A percentile compares a stretch with the other conserved stretches of the same genome.
Evolutionary conservation across 2,329 filamentous ascomycete species (phyloP).

Genomic region (Pseudodiploospora longispora): DNA sequence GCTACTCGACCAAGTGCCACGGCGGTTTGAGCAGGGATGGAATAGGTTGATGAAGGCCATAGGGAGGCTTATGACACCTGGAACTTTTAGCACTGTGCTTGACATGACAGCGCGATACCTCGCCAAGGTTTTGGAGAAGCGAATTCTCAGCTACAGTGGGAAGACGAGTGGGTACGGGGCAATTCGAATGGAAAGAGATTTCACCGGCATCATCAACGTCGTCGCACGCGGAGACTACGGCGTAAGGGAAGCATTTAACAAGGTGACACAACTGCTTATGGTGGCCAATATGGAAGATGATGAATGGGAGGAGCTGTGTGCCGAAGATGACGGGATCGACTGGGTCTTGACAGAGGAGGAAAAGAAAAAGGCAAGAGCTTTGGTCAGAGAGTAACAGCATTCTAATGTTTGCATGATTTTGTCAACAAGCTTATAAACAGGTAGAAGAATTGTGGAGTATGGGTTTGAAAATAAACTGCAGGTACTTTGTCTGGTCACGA

Average conservation of each 20-base stretch:
- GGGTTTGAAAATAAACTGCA: too few species aligned
- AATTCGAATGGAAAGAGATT: constrained; percentile 74
- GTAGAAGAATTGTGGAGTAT: too few species aligned
- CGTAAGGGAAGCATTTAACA: constrained; percentile 67
- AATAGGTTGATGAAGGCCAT: constrained; percentile 78
- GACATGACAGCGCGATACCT: constrained; percentile 68
- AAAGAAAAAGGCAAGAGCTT: constrained; percentile 59
- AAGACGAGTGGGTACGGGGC: constrained; percentile 75
- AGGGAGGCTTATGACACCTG: constrained; percentile 71
- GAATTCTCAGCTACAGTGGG: constrained; percentile 73
- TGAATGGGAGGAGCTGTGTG: constrained; percentile 74
- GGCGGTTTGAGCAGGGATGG: constrained; percentile 80
- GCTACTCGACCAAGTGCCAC: constrained; percentile 59
- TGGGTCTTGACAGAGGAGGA: constrained; percentile 70
- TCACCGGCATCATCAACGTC: constrained; percentile 63
- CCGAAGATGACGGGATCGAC: constrained; percentile 54
- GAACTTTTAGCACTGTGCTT: constrained; percentile 69
- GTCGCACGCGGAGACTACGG: constrained; percentile 67
- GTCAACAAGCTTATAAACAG: not conserved
- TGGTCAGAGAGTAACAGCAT: constrained; percentile 39
- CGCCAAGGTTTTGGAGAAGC: constrained; percentile 73
- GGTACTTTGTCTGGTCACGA: too few species aligned
- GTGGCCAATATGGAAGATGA: constrained; percentile 93
- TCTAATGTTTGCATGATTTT: too few species aligned
- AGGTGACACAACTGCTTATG: constrained; percentile 72